Evolutionary conservation across 345 rosid genomes (phyloP), one percentile per base, ranked within the genome.

Genomic region (Pelargonium nanum): DNA sequence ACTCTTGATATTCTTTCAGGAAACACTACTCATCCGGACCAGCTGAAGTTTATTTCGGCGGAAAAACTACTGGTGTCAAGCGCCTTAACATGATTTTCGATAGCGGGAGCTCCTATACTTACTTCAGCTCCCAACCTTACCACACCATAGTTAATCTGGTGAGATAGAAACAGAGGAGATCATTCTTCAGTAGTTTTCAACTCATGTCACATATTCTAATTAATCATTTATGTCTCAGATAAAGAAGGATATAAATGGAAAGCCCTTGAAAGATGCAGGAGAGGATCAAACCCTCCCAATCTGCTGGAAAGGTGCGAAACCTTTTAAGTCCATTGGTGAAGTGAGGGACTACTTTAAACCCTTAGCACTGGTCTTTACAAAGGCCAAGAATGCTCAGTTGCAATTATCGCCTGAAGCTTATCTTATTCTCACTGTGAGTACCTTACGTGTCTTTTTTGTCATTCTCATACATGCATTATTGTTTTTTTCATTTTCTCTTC

Each of bases 41-140:
- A 19, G 91, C 93, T 1, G 93, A 87, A 63, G 78, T 92, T 71
- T 61, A 82, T 8, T 75, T 72, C 53, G 73, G 75, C 7, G 79
- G 81, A 26, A 87, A 80, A 80, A 56, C 79, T 55, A 77, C 84
- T 1, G 91, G 88, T 62, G 59, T 80, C 2, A 82, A 73, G 65
- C 84, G 73, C 58, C 85, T 81, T 20, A 45, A 75, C 59, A 45
- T 85, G 24, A 56, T 85, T 57, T 87, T 89, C 61, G 98, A 92
- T 72, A 93, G 97, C 32, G 99, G 99, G 56, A 85, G 94, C 81
- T 87, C 99, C 2, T 93, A 89, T 73, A 76, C 89, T 52, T 93
- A 93, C 81, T 84, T 89, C 69, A 76, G 55, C 62, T 71, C 73
- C 7, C 68, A 59, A 53, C 81, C 83, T 52, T 93, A 93, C 64